These are phyloP conservation scores for Komagataea norvegica DNA, from an alignment of 1,139 yeast genomes.

Conservation along the genomic window DNA sequence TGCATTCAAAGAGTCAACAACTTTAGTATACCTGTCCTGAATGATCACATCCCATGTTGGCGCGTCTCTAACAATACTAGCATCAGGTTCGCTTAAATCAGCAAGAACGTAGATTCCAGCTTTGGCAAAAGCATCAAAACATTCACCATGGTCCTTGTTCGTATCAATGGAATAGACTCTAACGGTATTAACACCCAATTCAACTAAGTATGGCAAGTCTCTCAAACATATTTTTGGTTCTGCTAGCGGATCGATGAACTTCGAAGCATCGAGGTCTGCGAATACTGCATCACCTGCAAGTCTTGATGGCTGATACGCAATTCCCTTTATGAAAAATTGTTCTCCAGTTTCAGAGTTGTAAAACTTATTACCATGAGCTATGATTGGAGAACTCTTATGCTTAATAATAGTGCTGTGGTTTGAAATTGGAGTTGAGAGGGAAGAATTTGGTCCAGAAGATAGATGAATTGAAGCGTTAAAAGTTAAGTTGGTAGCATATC, in stretches of 20 bases:
- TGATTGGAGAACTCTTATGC: conserved; percentile 36
- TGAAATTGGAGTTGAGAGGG: too few species aligned
- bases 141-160: conserved; percentile 43
- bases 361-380: conserved; percentile 44
- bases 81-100: conserved; percentile 51
- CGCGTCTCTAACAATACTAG: conserved; percentile 43
- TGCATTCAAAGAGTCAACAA: conserved; percentile 45
- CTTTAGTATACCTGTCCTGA: conserved; percentile 59
- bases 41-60: conserved; percentile 55
- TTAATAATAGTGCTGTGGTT: too few species aligned
- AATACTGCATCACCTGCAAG: conserved; percentile 26
- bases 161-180: conserved; percentile 56
- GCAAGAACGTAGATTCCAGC: conserved; percentile 54
- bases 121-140: conserved; percentile 48
- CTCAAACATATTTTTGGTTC: conserved; percentile 43
- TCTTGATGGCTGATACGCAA: conserved; percentile 51
- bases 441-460: too few species aligned
- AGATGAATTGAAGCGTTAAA: too few species aligned
- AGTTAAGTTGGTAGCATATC: too few species aligned
- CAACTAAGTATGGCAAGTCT: conserved; percentile 44
- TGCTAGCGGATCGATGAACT: conserved; percentile 51
- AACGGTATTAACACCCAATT: conserved; percentile 48
- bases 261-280: conserved; percentile 32
- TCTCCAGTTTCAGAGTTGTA: conserved; percentile 38
- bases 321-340: conserved; percentile 54